Evolutionary conservation across 2,329 filamentous ascomycete species (phyloP).

Genomic region (Juglanconis oblonga): DNA sequence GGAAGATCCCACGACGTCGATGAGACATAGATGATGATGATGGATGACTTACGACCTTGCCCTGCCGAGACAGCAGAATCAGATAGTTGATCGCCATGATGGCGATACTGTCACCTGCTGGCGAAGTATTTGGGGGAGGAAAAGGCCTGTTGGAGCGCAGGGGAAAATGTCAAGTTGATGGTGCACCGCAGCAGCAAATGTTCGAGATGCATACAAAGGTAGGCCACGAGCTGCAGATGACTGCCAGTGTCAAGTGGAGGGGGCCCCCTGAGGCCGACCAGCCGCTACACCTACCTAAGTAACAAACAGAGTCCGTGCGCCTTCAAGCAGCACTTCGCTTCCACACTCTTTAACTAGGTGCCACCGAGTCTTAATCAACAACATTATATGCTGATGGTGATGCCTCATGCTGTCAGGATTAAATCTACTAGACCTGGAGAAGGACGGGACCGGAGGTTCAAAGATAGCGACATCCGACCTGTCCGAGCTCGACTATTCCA

Average conservation of each 20-base stretch:
- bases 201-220: slow-evolving; percentile 7
- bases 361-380: not conserved
- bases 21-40: slow-evolving; percentile 30
- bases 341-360: not conserved
- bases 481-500: too few relatives aligned
- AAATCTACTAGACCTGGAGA: not conserved
- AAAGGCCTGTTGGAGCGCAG: not conserved
- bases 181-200: not conserved
- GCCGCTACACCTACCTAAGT: not conserved
- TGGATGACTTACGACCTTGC: slow-evolving; percentile 84
- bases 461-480: slow-evolving; percentile 6
- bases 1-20: not conserved
- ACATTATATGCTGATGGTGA: not conserved
- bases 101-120: slow-evolving; percentile 16
- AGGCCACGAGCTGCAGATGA: not conserved
- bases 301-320: not conserved
- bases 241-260: not conserved
- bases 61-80: slow-evolving; percentile 94
- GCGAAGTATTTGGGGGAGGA: not conserved
- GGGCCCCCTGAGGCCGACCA: not conserved
- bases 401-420: not conserved
- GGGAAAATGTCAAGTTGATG: not conserved
- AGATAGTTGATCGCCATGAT: slow-evolving; percentile 67
- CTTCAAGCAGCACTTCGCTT: not conserved
- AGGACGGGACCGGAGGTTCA: slow-evolving; percentile 3